These are phyloP conservation scores for Sequoia sempervirens DNA, from an alignment of 75 land plant species.

Conservation along the genomic window DNA sequence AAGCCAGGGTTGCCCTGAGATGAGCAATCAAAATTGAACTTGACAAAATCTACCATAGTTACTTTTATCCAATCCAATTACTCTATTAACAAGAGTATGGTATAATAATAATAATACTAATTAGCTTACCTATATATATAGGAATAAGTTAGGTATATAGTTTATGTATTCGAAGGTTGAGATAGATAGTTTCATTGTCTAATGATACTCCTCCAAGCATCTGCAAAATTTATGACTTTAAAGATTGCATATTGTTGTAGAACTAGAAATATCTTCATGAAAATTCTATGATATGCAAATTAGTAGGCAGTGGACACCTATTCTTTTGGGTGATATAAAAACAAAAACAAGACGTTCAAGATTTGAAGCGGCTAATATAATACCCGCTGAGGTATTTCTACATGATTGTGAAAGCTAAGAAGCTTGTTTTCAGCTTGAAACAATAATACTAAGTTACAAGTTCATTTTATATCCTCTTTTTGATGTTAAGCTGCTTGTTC, in stretches of 20 bases:
- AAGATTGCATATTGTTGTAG: not conserved
- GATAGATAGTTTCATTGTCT: not conserved
- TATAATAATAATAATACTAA: no score
- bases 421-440: not conserved
- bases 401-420: not conserved
- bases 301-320: not conserved
- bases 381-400: not conserved
- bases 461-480: not conserved
- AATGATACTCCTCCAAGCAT: constrained; percentile 4
- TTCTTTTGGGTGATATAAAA: not conserved
- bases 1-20: no score
- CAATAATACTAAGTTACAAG: not conserved
- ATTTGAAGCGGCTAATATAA: not conserved
- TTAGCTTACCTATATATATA: not conserved
- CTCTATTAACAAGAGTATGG: no score
- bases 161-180: not conserved
- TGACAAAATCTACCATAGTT: no score
- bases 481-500: not conserved
- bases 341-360: not conserved
- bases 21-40: no score
- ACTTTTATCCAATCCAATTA: no score
- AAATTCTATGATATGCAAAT: not conserved
- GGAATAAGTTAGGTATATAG: not conserved
- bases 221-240: not conserved
- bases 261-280: not conserved